A percentile compares a stretch with the other conserved stretches of the same genome.
Conservation (phyloP, 805 yeast genomes). For the Nakazawaea molendinolei region DNA sequence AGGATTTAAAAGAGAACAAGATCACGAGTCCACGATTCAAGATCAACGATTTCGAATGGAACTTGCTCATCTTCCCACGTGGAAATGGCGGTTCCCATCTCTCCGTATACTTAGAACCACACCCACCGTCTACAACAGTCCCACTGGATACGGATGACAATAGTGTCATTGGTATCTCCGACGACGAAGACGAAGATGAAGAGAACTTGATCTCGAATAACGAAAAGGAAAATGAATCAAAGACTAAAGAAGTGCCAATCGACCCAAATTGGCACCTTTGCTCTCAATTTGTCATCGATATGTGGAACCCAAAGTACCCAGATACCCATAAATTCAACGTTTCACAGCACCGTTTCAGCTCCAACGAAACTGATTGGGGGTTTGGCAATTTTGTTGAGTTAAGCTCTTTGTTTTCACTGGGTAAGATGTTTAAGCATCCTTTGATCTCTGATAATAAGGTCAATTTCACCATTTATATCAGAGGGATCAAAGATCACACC, state of each 20-base stretch:
- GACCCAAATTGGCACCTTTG: conserved; percentile 75
- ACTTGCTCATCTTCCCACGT: conserved; percentile 67
- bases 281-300: conserved; percentile 80
- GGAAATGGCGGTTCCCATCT: conserved; percentile 57
- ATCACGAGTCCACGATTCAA: conserved; percentile 36
- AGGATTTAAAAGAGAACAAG: conserved; percentile 27
- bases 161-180: neutral
- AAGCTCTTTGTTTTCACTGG: conserved; percentile 30
- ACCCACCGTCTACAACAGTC: conserved; percentile 27
- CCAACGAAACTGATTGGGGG: conserved; percentile 91
- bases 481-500: conserved; percentile 80
- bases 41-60: conserved; percentile 63
- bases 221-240: conserved; percentile 12
- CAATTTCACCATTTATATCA: conserved; percentile 70
- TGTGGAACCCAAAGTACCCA: conserved; percentile 77
- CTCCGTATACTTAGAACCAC: conserved; percentile 79
- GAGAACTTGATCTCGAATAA: neutral
- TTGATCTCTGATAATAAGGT: conserved; percentile 48
- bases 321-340: conserved; percentile 49
- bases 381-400: conserved; percentile 70
- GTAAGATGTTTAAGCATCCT: conserved; percentile 28
- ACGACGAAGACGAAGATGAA: neutral
- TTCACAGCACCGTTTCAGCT: conserved; percentile 73
- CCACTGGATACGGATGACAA: conserved; percentile 4
- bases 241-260: conserved; percentile 21